Base-by-base conservation (phyloP, 164 flowering plant species). In the Sedum album region DNA sequence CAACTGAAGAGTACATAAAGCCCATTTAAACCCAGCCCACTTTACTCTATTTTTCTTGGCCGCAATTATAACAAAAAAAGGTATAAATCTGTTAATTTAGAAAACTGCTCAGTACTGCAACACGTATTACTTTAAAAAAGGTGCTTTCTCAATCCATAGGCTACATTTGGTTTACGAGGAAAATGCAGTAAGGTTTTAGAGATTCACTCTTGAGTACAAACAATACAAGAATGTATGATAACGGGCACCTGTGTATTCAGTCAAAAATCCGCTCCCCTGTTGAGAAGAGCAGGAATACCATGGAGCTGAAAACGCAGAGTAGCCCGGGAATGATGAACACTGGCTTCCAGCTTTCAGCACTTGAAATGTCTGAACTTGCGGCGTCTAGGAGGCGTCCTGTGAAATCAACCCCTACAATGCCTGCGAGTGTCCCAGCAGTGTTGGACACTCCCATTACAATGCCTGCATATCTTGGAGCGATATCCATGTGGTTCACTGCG, bases 401-500 rank as follows among this genome's bases (percentile, higher is more conserved):
- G 33, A 92, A 80, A 65, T 80, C 87, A 69, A 92, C 96, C 25
- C 97, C 97, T 46, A 92, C 76, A 53, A 89, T 83, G 60, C 96
- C 97, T 26, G 96, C 96, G 69, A 92, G 73, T 9, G 97, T 91
- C 35, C 93, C 97, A 15, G 97, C 95, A 6, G 97, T 91, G 70
- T 91, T 89, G n/a, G 97, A 91, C 67, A 89, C 85, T 66, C 97
- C 97, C 97, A 91, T 87, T n/a, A 91, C 85, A 66, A 91, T 89
- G 61, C 93, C 97, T 10, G 97, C 97, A 76, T 88, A 91, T 68
- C 88, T 80, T 0, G 97, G 97, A 70, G 97, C 95, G 75, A 91
- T 76, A 76, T 89, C 97, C 95, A 91, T 84, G 77, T 91, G 97
- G 72, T 91, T 91, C 66, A 91, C 93, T 6, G 97, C 97, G 81